These are phyloP conservation scores for Cavenderia fasciculata DNA, from an alignment of 78 protist genomes.

Conservation along the genomic window DNA sequence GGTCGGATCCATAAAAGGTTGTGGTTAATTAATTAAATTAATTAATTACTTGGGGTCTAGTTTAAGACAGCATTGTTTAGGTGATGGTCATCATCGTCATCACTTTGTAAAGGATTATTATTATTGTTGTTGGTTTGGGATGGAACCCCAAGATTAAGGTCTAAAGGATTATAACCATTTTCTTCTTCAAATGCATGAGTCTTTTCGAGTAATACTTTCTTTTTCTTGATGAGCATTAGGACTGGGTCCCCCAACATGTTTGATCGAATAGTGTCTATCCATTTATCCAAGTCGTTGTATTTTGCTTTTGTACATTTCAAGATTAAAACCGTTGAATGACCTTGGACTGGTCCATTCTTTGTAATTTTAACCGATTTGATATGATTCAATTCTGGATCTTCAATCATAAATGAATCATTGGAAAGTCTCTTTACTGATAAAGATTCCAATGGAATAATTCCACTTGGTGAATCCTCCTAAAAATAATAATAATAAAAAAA, in stretches of 20 bases:
- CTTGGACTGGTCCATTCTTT: slow-evolving; percentile 46
- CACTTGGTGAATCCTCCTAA: slow-evolving; percentile 57
- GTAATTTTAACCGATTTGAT: slow-evolving; percentile 60
- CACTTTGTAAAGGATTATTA: no score
- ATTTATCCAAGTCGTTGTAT: no score
- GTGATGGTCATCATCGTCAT: no score
- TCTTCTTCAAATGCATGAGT: neutral
- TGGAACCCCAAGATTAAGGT: no score
- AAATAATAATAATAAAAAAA: neutral
- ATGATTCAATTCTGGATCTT: slow-evolving; percentile 26
- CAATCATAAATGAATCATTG: slow-evolving; percentile 21
- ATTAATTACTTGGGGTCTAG: no score
- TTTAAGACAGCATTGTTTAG: no score
- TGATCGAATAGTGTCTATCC: slow-evolving; percentile 34
- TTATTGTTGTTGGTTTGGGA: no score
- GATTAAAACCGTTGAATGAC: no score
- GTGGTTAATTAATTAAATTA: no score
- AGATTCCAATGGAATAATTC: slow-evolving; percentile 61
- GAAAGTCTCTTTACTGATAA: slow-evolving; percentile 16
- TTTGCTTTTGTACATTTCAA: no score
- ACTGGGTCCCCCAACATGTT: slow-evolving; percentile 59
- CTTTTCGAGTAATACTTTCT: slow-evolving; percentile 23
- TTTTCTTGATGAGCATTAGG: slow-evolving; percentile 40
- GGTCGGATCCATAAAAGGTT: no score
- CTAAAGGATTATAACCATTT: no score